Evolutionary conservation across 305 asterid genomes (phyloP).

Genomic region (Solanum hybrid): DNA sequence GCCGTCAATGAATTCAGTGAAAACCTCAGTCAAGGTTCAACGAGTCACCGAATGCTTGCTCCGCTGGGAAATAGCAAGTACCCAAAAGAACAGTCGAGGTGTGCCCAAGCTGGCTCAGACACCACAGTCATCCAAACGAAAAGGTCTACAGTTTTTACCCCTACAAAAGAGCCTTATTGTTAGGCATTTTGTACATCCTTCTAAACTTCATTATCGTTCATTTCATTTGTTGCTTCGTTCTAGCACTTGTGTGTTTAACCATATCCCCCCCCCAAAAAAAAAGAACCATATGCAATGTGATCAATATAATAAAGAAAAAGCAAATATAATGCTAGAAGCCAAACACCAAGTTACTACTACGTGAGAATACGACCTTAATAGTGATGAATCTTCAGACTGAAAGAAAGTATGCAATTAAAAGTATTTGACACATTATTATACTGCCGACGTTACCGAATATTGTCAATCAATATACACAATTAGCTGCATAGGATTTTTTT

Average conservation of each 20-base stretch:
- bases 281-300: background rate
- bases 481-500: background rate
- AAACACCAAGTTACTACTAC: background rate
- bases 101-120: background rate
- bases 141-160: background rate
- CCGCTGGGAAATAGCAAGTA: background rate
- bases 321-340: background rate
- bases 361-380: background rate
- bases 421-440: background rate
- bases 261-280: background rate
- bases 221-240: background rate
- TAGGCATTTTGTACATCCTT: background rate
- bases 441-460: background rate
- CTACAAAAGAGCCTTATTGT: background rate
- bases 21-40: background rate
- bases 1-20: background rate
- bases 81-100: background rate
- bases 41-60: background rate
- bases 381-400: background rate
- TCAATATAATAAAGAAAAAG: background rate
- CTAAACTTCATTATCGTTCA: background rate
- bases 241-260: background rate
- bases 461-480: background rate
- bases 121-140: background rate
- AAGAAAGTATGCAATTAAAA: background rate